A percentile compares a stretch with the other conserved stretches of the same genome.
phyloP scores from a whole-genome alignment of 495 filamentous ascomycete genomes.

The Podospora anserina region DNA sequence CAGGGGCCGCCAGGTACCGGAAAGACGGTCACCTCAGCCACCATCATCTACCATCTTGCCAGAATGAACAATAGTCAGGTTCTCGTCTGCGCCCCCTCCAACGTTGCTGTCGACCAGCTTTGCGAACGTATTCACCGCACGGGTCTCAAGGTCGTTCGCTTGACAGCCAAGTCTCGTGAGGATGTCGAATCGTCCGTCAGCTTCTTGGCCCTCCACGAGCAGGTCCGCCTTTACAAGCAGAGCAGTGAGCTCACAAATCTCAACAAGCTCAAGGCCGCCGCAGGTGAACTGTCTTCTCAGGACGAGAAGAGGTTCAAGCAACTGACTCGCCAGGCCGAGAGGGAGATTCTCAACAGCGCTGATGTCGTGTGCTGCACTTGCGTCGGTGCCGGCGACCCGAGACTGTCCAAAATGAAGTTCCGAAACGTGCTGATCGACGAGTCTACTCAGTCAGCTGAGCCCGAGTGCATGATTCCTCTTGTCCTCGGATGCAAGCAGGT shows the following conservation, averaged over 20 bases:
- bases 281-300: conserved; percentile 89
- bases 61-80: conserved; percentile 95
- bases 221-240: conserved; percentile 94
- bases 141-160: conserved; percentile 92
- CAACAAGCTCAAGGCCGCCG: conserved; percentile 83
- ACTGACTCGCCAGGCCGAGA: conserved; percentile 86
- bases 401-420: conserved; percentile 94
- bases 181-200: conserved; percentile 96
- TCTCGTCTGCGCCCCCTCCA: conserved; percentile 94
- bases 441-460: conserved; percentile 97
- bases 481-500: conserved; percentile 98
- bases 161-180: conserved; percentile 96
- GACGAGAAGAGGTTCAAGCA: conserved; percentile 99
- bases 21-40: conserved; percentile 99
- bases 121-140: conserved; percentile 96
- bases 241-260: conserved; percentile 91
- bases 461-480: conserved; percentile 98
- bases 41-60: conserved; percentile 94
- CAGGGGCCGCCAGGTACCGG: conserved; percentile 96
- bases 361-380: conserved; percentile 99
- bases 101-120: conserved; percentile 97
- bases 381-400: conserved; percentile 94
- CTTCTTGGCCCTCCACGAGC: conserved; percentile 92
- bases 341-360: conserved; percentile 91
- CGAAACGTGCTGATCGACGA: conserved; percentile 97